Evolutionary conservation across 2,329 filamentous ascomycete genomes (phyloP), one percentile per base, ranked within the genome.

Genomic region (Ophiostoma piceae): DNA sequence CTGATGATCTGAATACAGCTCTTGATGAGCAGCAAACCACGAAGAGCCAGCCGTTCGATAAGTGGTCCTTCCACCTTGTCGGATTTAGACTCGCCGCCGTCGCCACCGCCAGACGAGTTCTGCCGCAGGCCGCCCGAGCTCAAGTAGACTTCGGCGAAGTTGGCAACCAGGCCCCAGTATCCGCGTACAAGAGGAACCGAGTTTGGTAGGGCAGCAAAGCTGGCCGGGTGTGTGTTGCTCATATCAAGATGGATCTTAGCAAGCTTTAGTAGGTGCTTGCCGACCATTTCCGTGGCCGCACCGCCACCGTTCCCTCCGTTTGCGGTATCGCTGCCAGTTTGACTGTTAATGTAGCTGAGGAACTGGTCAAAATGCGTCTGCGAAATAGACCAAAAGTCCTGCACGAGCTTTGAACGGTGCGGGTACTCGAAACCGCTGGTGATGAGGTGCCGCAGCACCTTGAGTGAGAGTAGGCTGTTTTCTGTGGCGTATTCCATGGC

Each of bases 161-260:
- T 88, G 60, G 88, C 85, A 32, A 95, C 87, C 6, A 97, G 82
- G 39, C 86, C 85, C 94, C 95, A 98, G 78, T 98, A 98, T 19
- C 90, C 89, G 74, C 87, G 87, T 1, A 92, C 88, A 32, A 98
- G 85, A 19, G 88, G 83, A 19, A 96, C 81, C 1, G 92, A 93
- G 75, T 92, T 89, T 1, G 93, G 92, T 7, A 99, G 84, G 14
- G 92, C 83, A 0, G 90, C 88, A 78, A 97, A 98, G 69, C 92
- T 91, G 3, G 91, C 89, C 1, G 94, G 88, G 77, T 97, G 93
- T 5, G 84, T 81, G 67, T 87, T 87, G 1, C 92, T 88, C 89
- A 98, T 94, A 70, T 92, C 89, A 54, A 96, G 84, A 77, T 98
- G 95, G 2, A 99, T 82, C 79, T 98, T 99, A 3, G 94, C 89